phyloP scores from a whole-genome alignment of 345 rosid genomes.

The Pugionium cornutum region DNA sequence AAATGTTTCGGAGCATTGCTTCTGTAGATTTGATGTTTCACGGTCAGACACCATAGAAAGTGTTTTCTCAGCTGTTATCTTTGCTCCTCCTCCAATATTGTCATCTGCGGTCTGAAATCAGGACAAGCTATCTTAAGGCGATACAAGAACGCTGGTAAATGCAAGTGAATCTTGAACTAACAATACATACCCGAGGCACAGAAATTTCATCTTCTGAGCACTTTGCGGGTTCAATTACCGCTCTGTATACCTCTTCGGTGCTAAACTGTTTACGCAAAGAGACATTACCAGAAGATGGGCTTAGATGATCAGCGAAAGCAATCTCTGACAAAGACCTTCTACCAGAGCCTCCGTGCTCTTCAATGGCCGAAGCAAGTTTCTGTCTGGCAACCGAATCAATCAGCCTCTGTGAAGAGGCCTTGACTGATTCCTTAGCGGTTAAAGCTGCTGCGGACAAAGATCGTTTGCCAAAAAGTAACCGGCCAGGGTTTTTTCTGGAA shows the following conservation, averaged over 20 bases:
- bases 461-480: conserved; percentile 52
- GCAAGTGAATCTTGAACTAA: conserved; percentile 8
- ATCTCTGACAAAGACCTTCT: conserved; percentile 88
- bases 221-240: conserved; percentile 49
- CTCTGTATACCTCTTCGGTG: conserved; percentile 59
- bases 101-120: conserved; percentile 55
- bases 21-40: conserved; percentile 44
- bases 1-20: conserved; percentile 46
- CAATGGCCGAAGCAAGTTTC: conserved; percentile 75
- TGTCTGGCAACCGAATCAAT: conserved; percentile 64
- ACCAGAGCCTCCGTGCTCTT: conserved; percentile 82
- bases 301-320: conserved; percentile 53
- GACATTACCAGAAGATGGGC: conserved; percentile 64
- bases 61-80: conserved; percentile 52
- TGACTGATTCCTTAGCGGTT: conserved; percentile 50
- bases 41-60: conserved; percentile 45
- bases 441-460: conserved; percentile 53
- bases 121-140: conserved; percentile 7
- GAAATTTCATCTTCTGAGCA: conserved; percentile 56
- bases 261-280: conserved; percentile 81
- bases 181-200: conserved; percentile 44
- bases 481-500: conserved; percentile 54
- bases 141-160: conserved; percentile 2
- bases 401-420: conserved; percentile 60
- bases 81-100: conserved; percentile 46